Evolutionary conservation across 176 grass and related monocot species (phyloP).

Genomic region (Rhipidocladum racemiflorum): DNA sequence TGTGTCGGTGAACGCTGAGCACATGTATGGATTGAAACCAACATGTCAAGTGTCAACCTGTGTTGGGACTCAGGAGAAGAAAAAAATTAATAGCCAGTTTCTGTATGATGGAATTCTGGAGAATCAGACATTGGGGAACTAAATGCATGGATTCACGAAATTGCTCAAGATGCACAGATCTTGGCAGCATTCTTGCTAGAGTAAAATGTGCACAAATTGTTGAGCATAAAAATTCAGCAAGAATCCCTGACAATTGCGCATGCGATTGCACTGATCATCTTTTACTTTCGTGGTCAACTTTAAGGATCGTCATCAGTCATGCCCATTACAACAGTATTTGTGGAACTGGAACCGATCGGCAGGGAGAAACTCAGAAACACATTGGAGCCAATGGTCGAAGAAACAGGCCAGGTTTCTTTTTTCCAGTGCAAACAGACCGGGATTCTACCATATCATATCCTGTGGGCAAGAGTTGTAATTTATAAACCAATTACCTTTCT

Average conservation of each 20-base stretch:
- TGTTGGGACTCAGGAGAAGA: too few species aligned
- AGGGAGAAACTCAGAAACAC: background rate
- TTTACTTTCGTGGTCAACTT: background rate
- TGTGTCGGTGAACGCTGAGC: conserved; percentile 15
- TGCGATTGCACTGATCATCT: background rate
- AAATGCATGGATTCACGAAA: background rate
- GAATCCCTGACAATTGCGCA: too few species aligned
- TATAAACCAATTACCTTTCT: too few species aligned
- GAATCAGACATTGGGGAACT: too few species aligned
- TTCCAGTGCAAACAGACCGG: too few species aligned
- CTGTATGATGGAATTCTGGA: background rate
- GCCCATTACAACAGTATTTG: background rate
- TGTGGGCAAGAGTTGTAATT: too few species aligned
- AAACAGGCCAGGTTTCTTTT: too few species aligned
- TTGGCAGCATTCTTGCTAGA: background rate
- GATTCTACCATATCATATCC: too few species aligned
- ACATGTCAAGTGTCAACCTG: background rate
- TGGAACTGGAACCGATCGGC: background rate
- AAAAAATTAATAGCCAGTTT: background rate
- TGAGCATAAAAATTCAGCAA: too few species aligned
- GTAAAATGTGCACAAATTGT: too few species aligned
- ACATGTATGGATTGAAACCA: background rate
- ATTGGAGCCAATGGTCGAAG: too few species aligned
- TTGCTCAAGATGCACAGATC: background rate
- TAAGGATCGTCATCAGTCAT: too few species aligned